These are phyloP conservation scores for Geotrichum histeridarum DNA, from an alignment of 1,139 yeast genomes.

Conservation along the genomic window DNA sequence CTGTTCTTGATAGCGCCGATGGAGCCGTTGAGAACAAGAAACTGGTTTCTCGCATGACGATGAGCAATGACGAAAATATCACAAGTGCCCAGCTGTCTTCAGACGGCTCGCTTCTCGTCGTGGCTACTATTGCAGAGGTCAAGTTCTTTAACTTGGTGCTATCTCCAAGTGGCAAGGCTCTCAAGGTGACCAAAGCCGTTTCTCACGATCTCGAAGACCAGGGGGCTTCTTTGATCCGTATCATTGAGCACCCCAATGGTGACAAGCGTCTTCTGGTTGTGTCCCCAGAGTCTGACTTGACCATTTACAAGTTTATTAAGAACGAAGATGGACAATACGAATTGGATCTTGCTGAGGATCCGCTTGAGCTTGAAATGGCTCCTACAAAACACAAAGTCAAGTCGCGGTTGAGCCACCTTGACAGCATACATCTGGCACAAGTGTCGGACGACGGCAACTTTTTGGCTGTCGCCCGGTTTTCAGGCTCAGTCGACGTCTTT, in stretches of 20 bases:
- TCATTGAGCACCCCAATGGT: conserved; percentile 15
- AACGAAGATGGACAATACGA: conserved; percentile 18
- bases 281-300: conserved; percentile 62
- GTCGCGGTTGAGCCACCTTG: conserved; percentile 29
- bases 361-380: conserved; percentile 21
- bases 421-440: conserved; percentile 50
- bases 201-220: conserved; percentile 42
- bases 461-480: conserved; percentile 55
- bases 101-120: conserved; percentile 62
- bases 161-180: conserved; percentile 11
- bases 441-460: conserved; percentile 43
- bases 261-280: conserved; percentile 45
- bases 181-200: conserved; percentile 29
- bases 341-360: conserved; percentile 16
- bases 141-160: conserved; percentile 59
- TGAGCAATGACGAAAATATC: conserved; percentile 78
- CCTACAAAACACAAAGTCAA: conserved; percentile 38
- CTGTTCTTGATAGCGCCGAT: conserved; percentile 27
- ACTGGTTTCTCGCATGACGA: conserved; percentile 58
- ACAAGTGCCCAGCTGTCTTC: conserved; percentile 63
- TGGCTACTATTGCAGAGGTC: conserved; percentile 63
- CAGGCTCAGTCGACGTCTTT: conserved; percentile 62
- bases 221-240: conserved; percentile 48
- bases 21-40: conserved; percentile 37
- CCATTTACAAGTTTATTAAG: conserved; percentile 43